Conservation (phyloP, 345 rosid genomes). For the Pistacia integerrima region DNA sequence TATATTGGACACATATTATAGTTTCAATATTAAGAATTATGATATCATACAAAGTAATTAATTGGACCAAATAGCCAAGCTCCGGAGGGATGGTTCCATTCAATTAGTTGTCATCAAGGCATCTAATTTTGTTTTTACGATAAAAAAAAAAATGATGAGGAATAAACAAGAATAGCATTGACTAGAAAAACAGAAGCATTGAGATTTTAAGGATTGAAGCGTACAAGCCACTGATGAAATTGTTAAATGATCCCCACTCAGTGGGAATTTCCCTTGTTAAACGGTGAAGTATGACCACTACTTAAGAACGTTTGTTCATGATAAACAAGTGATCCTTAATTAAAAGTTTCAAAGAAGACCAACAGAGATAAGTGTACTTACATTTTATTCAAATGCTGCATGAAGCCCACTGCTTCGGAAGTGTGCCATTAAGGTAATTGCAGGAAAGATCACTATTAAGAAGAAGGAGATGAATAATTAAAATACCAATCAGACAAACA, state of each 20-base stretch:
- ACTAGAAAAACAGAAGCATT: background rate
- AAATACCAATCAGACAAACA: too few relatives aligned
- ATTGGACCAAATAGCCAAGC: constrained; percentile 24
- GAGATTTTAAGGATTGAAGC: background rate
- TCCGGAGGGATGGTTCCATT: constrained; percentile 13
- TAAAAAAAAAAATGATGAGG: background rate
- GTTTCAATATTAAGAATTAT: too few relatives aligned
- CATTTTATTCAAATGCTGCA: too few relatives aligned
- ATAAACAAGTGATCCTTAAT: background rate
- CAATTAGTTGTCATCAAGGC: constrained; percentile 22
- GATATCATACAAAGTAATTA: background rate
- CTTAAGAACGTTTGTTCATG: background rate
- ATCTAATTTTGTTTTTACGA: background rate
- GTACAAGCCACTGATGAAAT: background rate
- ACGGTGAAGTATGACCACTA: background rate
- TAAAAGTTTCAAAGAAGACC: too few relatives aligned
- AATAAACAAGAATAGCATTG: background rate
- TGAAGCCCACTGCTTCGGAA: too few relatives aligned
- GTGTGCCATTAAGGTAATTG: too few relatives aligned
- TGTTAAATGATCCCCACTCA: background rate
- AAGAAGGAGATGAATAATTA: too few relatives aligned
- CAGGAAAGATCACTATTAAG: too few relatives aligned
- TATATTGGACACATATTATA: too few relatives aligned
- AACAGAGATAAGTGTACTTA: too few relatives aligned
- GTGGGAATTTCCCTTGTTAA: background rate